Conservation (phyloP, 2,329 filamentous ascomycete genomes). For the Pseudogymnoascus sp. region DNA sequence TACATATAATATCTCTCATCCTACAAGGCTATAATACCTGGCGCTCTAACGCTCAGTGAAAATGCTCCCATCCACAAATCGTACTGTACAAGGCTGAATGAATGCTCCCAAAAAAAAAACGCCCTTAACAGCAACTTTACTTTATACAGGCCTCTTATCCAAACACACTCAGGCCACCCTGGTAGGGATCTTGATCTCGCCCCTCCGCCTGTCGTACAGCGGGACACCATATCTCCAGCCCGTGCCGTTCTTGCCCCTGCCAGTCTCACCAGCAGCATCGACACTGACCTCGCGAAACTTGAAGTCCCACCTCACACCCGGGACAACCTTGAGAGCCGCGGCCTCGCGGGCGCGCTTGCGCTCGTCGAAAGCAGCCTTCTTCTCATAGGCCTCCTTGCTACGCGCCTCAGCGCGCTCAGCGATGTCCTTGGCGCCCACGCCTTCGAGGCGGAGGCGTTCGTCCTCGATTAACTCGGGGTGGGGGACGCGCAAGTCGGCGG, state of each 20-base stretch:
- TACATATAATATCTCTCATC: conserved; percentile 9
- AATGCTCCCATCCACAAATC: conserved; percentile 9
- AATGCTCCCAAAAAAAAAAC: conserved; percentile 7
- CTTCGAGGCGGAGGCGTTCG: conserved; percentile 34
- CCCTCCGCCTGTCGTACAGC: conserved; percentile 55
- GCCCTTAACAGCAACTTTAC: background rate
- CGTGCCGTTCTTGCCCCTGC: conserved; percentile 45
- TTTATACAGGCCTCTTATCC: conserved; percentile 1
- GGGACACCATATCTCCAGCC: conserved; percentile 62
- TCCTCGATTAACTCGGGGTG: conserved; percentile 54
- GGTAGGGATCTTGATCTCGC: conserved; percentile 62
- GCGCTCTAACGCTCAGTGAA: conserved; percentile 2
- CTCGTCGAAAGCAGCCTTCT: conserved; percentile 19
- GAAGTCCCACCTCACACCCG: conserved; percentile 52
- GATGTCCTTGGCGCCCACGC: conserved; percentile 29
- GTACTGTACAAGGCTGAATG: conserved; percentile 10
- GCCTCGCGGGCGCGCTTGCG: conserved; percentile 32
- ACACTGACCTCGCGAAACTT: conserved; percentile 55
- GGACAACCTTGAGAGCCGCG: conserved; percentile 41
- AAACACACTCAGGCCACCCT: conserved; percentile 38
- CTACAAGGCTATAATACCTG: background rate
- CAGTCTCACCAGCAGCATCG: conserved; percentile 49
- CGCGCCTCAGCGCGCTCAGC: conserved; percentile 27
- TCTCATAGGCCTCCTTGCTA: conserved; percentile 32
- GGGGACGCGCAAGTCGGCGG: conserved; percentile 55